A percentile compares a stretch with the other conserved stretches of the same genome.
These are phyloP conservation scores for Ustilaginoidea virens DNA, from an alignment of 2,329 filamentous ascomycete species.

Conservation along the genomic window DNA sequence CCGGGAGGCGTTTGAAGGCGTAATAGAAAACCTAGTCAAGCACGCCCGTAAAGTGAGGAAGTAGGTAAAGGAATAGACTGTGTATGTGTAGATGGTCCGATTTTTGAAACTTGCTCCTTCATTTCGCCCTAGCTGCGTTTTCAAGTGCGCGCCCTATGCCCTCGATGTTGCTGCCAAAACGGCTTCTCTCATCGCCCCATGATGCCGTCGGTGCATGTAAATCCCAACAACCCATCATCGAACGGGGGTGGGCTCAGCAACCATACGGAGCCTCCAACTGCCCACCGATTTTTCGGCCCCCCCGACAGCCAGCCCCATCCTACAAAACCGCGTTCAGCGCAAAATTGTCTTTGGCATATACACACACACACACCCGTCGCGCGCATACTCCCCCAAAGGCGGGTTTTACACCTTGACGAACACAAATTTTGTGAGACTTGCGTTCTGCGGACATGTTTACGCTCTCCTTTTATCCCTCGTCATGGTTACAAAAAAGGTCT, in stretches of 20 bases:
- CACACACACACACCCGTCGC: constrained; percentile 1
- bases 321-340: constrained; percentile 2
- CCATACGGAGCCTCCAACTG: no score
- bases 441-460: constrained; percentile 1
- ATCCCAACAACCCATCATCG: no score
- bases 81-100: not conserved
- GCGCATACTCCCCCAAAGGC: no score
- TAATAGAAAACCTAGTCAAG: constrained; percentile 92
- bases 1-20: constrained; percentile 85
- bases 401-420: not conserved
- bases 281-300: no score
- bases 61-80: constrained; percentile 18
- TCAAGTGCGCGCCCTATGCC: no score
- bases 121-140: no score
- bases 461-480: constrained; percentile 4
- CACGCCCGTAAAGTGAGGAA: constrained; percentile 77
- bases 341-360: constrained; percentile 1
- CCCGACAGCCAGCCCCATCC: no score
- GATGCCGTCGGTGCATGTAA: no score
- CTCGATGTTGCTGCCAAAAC: no score
- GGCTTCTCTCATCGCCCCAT: no score
- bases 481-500: constrained; percentile 2
- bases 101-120: no score
- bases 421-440: constrained; percentile 1
- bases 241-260: no score